Evolutionary conservation across 495 filamentous ascomycete genomes (phyloP), one percentile per base, ranked within the genome.

Genomic region (Sabuloglossum arenarium): DNA sequence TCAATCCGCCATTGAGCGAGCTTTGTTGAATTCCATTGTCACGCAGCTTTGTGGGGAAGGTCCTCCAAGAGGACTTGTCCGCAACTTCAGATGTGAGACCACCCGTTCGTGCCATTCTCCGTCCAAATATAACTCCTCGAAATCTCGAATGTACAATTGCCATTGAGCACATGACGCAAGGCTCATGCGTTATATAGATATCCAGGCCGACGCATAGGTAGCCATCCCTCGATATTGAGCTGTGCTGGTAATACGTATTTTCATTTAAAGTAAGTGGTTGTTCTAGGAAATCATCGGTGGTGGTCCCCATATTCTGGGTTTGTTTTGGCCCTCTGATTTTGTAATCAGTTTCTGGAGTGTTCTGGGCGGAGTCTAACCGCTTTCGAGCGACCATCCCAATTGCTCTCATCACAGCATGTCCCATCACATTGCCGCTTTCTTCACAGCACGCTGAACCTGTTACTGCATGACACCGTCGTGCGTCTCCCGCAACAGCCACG

Each of bases 151-250:
- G 88, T 21, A 97, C 71, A 34, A 96, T 77, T 1, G 87, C 93
- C 90, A 97, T 97, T 9, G 82, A 85, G 68, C 91, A 98, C 79
- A 93, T 94, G 30, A 91, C 73, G 61, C 91, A 98, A 3, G 91
- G 91, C 67, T 98, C 91, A 64, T 95, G 89, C 1, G 88, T 90
- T 31, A 90, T 67, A 66, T 94, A 96, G 30, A 98, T 75, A 61
- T 95, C 88, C 1, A 97, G 76, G 52, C 85, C 83, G 54, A 88
- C 82, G 67, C 90, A 97, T 31, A 98, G 79, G 67, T 98, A 98
- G n/a, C 90, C 90, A 59, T 83, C 81, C n/a, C 71, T 37, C 59
- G 63, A 49, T 64, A 77, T 27, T 66, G 67, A 66, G 68, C 73
- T 60, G 67, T 68, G 10, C 64, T 61, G 23, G 65, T 61, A 59